phyloP scores from a whole-genome alignment of 768 basidiomycete genomes.

The Trametes coccinea region DNA sequence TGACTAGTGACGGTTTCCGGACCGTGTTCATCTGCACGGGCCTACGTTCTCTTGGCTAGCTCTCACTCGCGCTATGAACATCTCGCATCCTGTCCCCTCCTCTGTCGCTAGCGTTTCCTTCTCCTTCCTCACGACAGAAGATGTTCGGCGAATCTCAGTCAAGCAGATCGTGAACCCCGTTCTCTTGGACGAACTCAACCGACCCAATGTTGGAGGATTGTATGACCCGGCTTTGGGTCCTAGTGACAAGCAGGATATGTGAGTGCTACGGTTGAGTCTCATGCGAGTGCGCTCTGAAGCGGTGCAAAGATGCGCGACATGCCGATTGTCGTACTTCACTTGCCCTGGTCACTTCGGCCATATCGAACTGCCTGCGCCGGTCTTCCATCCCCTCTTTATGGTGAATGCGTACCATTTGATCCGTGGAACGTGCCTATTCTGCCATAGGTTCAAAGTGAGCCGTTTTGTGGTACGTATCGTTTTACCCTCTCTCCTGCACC shows the following conservation, averaged over 20 bases:
- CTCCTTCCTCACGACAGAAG: constrained; percentile 85
- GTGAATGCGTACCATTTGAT: constrained; percentile 84
- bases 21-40: not conserved
- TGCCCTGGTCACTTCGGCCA: constrained; percentile 99
- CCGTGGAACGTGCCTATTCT: constrained; percentile 88
- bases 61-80: constrained; percentile 66
- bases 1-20: not conserved
- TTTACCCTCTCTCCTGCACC: constrained; percentile 6
- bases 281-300: constrained; percentile 14
- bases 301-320: constrained; percentile 80
- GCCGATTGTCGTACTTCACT: constrained; percentile 87
- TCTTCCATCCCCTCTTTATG: constrained; percentile 97
- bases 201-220: constrained; percentile 88
- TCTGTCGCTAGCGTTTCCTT: constrained; percentile 85
- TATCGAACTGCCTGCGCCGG: constrained; percentile 92
- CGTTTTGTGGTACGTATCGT: constrained; percentile 59
- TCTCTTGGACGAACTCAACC: constrained; percentile 89
- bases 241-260: constrained; percentile 88
- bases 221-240: constrained; percentile 97
- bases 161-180: constrained; percentile 94
- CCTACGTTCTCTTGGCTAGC: not conserved
- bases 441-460: constrained; percentile 86
- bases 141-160: constrained; percentile 93
- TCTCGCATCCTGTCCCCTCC: constrained; percentile 85
- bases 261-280: constrained; percentile 35